These are phyloP conservation scores for Gillenia trifoliata DNA, from an alignment of 306 rosid species.

Conservation along the genomic window DNA sequence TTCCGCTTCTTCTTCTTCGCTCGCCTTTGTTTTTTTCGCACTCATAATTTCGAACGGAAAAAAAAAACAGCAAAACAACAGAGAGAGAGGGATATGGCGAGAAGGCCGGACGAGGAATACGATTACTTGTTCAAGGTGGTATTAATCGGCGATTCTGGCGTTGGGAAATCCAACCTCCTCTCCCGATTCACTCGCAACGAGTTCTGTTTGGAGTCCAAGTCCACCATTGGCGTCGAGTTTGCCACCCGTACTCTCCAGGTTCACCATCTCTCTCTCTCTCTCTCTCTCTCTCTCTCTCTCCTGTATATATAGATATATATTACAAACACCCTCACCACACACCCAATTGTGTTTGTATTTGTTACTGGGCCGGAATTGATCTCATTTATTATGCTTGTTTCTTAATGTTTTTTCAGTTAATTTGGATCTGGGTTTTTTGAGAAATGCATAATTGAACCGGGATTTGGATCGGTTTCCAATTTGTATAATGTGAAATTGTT, in stretches of 20 bases:
- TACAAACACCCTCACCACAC: not conserved
- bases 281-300: not conserved
- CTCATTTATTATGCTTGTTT: not conserved
- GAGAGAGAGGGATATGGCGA: conserved; percentile 35
- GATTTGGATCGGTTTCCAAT: not conserved
- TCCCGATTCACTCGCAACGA: conserved; percentile 99
- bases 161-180: conserved; percentile 88
- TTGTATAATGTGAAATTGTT: not conserved
- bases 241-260: conserved; percentile 97
- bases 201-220: conserved; percentile 88
- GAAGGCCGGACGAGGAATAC: conserved; percentile 83
- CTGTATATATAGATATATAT: too few relatives aligned
- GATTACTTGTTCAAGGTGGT: conserved; percentile 93
- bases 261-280: conserved; percentile 2
- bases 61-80: not conserved
- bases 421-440: conserved; percentile 14
- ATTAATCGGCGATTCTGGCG: conserved; percentile 91
- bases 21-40: not conserved
- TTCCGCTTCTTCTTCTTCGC: not conserved
- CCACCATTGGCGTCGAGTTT: conserved; percentile 95
- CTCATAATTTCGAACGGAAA: not conserved
- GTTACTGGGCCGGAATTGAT: not conserved
- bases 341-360: not conserved
- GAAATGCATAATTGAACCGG: not conserved
- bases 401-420: not conserved